Percentiles rank a stretch among this genome's conserved stretches.
Evolutionary conservation across 2,329 filamentous ascomycete species (phyloP).

Genomic region (Cryphonectria radicalis): DNA sequence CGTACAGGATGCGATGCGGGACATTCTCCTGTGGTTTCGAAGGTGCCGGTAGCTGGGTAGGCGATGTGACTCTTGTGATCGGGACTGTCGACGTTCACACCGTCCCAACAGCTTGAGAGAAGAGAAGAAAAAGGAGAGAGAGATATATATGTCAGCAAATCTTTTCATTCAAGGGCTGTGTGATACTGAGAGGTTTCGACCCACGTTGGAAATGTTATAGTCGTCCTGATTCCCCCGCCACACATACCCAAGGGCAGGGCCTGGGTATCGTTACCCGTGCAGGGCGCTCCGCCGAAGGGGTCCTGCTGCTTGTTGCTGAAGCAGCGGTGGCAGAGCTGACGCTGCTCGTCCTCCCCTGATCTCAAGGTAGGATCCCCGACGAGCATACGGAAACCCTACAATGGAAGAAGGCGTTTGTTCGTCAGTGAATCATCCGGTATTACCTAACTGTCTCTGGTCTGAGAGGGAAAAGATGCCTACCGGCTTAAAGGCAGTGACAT

Average conservation of each 20-base stretch:
- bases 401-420: not conserved
- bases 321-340: conserved; percentile 34
- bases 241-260: conserved; percentile 44
- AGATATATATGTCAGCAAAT: not conserved
- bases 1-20: conserved; percentile 47
- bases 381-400: conserved; percentile 42
- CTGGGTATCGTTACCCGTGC: conserved; percentile 40
- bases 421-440: not conserved
- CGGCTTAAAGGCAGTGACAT: conserved; percentile 46
- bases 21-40: conserved; percentile 40
- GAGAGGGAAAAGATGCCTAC: conserved; percentile 32
- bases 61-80: conserved; percentile 50
- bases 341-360: conserved; percentile 15
- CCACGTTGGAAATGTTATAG: conserved; percentile 46
- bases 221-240: conserved; percentile 46
- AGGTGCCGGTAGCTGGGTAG: conserved; percentile 46
- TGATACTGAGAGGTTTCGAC: conserved; percentile 17
- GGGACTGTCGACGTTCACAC: conserved; percentile 51
- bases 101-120: conserved; percentile 56
- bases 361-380: conserved; percentile 36
- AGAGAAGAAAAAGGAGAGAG: not conserved
- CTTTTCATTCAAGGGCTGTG: not conserved
- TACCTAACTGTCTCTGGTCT: not conserved
- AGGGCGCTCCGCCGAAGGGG: conserved; percentile 35
- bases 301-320: conserved; percentile 35